Percentiles rank a stretch among this genome's conserved stretches.
phyloP scores from a whole-genome alignment of 2,329 filamentous ascomycete genomes.

The Pseudopyricularia cyperi region DNA sequence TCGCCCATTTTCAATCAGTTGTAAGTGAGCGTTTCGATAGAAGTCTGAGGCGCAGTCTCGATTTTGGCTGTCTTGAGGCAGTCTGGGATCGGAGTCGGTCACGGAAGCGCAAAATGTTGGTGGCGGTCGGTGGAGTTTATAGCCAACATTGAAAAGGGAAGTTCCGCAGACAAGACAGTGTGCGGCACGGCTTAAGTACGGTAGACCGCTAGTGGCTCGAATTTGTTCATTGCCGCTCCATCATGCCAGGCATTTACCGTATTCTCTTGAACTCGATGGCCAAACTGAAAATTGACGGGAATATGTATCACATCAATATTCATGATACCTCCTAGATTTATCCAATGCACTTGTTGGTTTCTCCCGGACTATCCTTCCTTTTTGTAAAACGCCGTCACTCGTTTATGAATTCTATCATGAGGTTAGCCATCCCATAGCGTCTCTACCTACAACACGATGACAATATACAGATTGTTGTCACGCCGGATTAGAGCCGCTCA shows the following conservation, averaged over 20 bases:
- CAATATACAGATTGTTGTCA: not conserved
- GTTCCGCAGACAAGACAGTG: not conserved
- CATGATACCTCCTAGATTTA: no score
- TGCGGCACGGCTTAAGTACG: no score
- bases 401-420: not conserved
- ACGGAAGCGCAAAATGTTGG: not conserved
- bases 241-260: no score
- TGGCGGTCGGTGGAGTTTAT: not conserved
- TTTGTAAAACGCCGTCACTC: not conserved
- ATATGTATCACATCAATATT: no score
- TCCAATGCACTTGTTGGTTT: no score
- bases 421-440: not conserved
- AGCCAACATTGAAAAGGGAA: not conserved
- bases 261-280: no score
- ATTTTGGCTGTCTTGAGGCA: not conserved
- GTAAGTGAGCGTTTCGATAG: not conserved
- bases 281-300: no score
- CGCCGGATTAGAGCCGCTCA: not conserved
- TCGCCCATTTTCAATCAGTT: slow-evolving; percentile 46
- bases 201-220: no score
- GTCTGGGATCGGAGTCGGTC: not conserved
- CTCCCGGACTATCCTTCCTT: no score
- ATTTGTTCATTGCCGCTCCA: no score
- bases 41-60: not conserved
- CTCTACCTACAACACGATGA: not conserved